Evolutionary conservation across 768 basidiomycete genomes (phyloP), one percentile per base, ranked within the genome.

Genomic region (Termitomyces sp.): DNA sequence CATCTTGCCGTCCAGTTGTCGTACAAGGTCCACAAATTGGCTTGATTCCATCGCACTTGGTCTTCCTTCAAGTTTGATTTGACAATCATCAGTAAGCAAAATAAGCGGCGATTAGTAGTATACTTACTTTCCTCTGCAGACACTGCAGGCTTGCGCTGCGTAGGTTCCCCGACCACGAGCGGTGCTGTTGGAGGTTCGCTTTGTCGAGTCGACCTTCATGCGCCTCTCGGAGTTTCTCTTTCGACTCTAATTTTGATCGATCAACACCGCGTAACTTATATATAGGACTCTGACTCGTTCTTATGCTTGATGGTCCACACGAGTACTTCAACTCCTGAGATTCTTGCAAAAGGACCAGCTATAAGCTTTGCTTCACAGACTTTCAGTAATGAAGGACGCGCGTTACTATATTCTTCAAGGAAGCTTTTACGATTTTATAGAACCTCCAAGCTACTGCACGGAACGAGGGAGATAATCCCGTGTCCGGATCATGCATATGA

Each of bases 1-100:
- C 78, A 52, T 68, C 68, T 39, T 69, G 65, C 53, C 78, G 73
- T 7, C 77, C 78, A 54, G 71, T 69, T 16, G 58, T 57, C 34
- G 67, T 62, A 65, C 80, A 81, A 20, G 76, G 71, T 49, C 70
- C 67, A 61, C 80, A 81, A 33, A 73, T 65, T 41, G 80, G 80
- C 61, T 75, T 76, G 45, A 63, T 62, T 31, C 78, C 80, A 61
- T 78, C 77, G 66, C 80, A 81, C 63, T 76, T 79, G 13, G 72
- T 76, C 62, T 79, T 80, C 66, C 79, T 80, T 54, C 39, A n/a
- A 44, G 34, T 42, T n/a, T 42, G 41, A 20, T 18, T 18, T 47
- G 20, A 33, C 30, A 56, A 34, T 46, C 2, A 31, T 51, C 27
- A 34, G 39, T 13, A 13, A 49, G 8, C 50, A 63, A 31, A 53